Percentiles rank a stretch among this genome's conserved stretches.
Evolutionary conservation across 1,139 yeast genomes (phyloP).

Genomic region (Taphrina communis): DNA sequence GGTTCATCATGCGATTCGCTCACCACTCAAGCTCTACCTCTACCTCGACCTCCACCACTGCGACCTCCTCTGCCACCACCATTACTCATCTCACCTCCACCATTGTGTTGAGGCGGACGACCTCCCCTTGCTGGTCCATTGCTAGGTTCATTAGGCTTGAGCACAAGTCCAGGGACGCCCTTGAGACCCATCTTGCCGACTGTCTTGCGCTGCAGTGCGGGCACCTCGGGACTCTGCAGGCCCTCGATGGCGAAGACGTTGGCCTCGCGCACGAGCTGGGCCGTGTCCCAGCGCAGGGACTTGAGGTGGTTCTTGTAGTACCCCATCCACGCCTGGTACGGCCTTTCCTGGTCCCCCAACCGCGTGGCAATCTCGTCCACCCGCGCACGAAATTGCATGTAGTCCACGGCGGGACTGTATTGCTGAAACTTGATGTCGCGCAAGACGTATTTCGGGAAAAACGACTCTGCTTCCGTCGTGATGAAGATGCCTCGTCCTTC

Average conservation of each 20-base stretch:
- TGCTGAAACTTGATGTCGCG: conserved; percentile 31
- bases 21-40: conserved; percentile 7
- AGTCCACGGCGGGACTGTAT: conserved; percentile 9
- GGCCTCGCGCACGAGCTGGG: conserved; percentile 33
- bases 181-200: conserved; percentile 42
- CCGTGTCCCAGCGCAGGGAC: conserved; percentile 26
- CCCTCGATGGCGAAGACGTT: conserved; percentile 28
- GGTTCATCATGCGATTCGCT: background rate
- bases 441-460: conserved; percentile 84
- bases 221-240: conserved; percentile 36
- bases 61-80: conserved; percentile 23
- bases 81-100: conserved; percentile 4
- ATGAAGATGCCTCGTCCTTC: conserved; percentile 95
- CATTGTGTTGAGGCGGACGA: conserved; percentile 24
- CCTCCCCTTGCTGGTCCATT: conserved; percentile 24
- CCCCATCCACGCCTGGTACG: conserved; percentile 41
- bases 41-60: background rate
- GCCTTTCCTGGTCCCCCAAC: conserved; percentile 31
- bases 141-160: conserved; percentile 27
- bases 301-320: conserved; percentile 37
- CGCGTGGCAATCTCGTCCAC: conserved; percentile 22
- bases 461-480: conserved; percentile 89
- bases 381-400: background rate
- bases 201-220: conserved; percentile 26
- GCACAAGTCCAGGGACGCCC: conserved; percentile 37